phyloP scores from a whole-genome alignment of 345 rosid species.

The Eucalyptus erythrocorys region DNA sequence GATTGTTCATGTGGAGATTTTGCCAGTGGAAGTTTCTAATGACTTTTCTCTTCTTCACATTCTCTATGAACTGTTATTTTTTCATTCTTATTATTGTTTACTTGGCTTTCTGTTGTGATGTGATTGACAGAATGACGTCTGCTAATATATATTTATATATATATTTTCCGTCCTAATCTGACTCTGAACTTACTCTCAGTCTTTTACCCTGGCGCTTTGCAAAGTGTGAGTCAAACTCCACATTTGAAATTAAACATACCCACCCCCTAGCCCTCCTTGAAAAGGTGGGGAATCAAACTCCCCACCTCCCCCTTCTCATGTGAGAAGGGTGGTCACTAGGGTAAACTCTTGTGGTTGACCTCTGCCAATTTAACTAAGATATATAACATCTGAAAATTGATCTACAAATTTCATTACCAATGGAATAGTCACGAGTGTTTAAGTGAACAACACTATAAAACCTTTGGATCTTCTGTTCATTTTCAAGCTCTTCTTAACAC shows the following conservation, averaged over 20 bases:
- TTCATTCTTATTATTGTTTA: neutral
- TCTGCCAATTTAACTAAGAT: neutral
- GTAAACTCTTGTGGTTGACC: neutral
- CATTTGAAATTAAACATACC: too few relatives aligned
- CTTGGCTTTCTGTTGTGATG: neutral
- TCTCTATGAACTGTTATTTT: neutral
- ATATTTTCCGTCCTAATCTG: too few relatives aligned
- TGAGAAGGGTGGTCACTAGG: too few relatives aligned
- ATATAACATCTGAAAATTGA: neutral
- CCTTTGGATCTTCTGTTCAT: neutral
- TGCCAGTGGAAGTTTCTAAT: neutral
- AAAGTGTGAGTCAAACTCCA: too few relatives aligned
- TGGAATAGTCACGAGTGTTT: neutral
- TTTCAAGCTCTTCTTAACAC: neutral
- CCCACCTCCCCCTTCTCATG: too few relatives aligned
- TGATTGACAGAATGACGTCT: neutral
- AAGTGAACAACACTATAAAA: neutral
- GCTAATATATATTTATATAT: neutral
- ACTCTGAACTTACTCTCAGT: too few relatives aligned
- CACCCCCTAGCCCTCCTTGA: too few relatives aligned
- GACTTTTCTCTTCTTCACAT: neutral
- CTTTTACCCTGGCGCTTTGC: too few relatives aligned
- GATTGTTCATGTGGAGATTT: neutral
- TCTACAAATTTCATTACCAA: neutral
- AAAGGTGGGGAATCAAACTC: too few relatives aligned